Evolutionary conservation across 2,329 filamentous ascomycete species (phyloP).

Genomic region (Ilyonectria mors-panacis): DNA sequence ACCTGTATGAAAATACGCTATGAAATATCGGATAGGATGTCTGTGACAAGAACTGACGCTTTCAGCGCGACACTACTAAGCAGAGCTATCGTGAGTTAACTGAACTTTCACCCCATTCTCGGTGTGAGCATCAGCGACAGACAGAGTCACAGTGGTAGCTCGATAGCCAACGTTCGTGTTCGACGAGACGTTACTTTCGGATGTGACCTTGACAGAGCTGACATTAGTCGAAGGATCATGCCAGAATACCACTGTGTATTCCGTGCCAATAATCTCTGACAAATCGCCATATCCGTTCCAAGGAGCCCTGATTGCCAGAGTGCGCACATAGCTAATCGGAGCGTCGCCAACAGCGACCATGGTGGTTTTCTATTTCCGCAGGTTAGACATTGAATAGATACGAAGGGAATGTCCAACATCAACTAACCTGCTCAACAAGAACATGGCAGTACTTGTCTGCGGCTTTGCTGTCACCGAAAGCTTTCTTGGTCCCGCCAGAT

Average conservation of each 20-base stretch:
- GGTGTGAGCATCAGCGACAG: slow-evolving; percentile 32
- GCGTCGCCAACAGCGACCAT: neutral
- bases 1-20: neutral
- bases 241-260: slow-evolving; percentile 42
- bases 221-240: slow-evolving; percentile 27
- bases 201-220: slow-evolving; percentile 15
- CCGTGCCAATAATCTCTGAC: slow-evolving; percentile 21
- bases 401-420: too few relatives aligned
- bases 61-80: neutral
- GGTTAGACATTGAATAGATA: neutral
- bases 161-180: slow-evolving; percentile 22
- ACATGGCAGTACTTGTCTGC: slow-evolving; percentile 39
- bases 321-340: slow-evolving; percentile 9
- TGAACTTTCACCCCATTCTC: slow-evolving; percentile 26
- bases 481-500: neutral
- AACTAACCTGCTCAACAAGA: slow-evolving; percentile 28
- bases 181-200: slow-evolving; percentile 13
- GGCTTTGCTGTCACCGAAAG: slow-evolving; percentile 15
- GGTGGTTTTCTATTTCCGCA: neutral
- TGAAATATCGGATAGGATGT: neutral
- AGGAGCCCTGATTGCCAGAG: slow-evolving; percentile 24
- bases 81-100: slow-evolving; percentile 1
- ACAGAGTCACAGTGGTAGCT: slow-evolving; percentile 31
- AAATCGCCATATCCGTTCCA: slow-evolving; percentile 34
- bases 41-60: neutral